phyloP scores from a whole-genome alignment of 352 stramenopile genomes.

The Pythium pyrilobum region DNA sequence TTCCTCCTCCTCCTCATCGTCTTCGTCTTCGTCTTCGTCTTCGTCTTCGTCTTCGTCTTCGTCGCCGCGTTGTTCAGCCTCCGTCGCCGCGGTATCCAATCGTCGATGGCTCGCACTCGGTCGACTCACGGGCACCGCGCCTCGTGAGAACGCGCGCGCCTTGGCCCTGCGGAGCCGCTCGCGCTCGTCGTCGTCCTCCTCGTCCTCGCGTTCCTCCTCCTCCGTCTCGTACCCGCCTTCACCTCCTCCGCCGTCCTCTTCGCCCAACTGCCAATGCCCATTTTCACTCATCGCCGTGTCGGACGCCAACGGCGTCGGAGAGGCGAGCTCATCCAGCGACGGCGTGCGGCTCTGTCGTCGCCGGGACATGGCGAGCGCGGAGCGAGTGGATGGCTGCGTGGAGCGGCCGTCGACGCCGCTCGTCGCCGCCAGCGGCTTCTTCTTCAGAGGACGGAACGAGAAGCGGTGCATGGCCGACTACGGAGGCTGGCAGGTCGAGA shows the following conservation, averaged over 20 bases:
- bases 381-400: too few species aligned
- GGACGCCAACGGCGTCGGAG: background rate
- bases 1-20: background rate
- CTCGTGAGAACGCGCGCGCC: background rate
- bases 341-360: constrained; percentile 1
- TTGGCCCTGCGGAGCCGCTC: constrained; percentile 4
- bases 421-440: background rate
- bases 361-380: background rate
- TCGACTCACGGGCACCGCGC: background rate
- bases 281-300: background rate
- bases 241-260: background rate
- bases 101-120: too few species aligned
- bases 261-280: too few species aligned
- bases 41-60: too few species aligned
- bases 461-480: constrained; percentile 5
- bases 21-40: background rate
- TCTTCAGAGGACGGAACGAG: constrained; percentile 7
- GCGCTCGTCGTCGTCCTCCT: constrained; percentile 9
- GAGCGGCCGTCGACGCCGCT: background rate
- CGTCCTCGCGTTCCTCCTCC: background rate
- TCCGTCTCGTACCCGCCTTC: constrained; percentile 1
- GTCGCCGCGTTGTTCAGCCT: too few species aligned
- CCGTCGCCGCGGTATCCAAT: too few species aligned
- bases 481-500: background rate
- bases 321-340: constrained; percentile 17